Percentiles rank a stretch among this genome's conserved stretches.
Conservation (phyloP, 768 basidiomycete genomes). For the Omphalotus guepiniiformis region DNA sequence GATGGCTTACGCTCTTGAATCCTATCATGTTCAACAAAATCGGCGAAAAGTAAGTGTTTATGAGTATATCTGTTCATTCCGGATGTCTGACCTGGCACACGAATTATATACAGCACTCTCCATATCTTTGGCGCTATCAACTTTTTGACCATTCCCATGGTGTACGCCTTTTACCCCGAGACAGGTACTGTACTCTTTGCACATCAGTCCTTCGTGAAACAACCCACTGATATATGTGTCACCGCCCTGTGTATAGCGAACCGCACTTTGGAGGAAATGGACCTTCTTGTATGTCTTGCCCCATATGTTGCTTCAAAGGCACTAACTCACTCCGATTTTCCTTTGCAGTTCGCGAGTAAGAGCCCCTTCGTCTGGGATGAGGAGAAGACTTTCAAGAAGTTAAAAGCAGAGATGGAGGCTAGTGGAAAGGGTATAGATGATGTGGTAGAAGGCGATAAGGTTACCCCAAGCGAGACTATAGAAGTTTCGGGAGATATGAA, state of each 20-base stretch:
- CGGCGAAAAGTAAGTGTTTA: slow-evolving; percentile 26
- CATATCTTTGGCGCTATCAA: slow-evolving; percentile 41
- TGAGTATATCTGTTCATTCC: too few species aligned
- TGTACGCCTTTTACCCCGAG: slow-evolving; percentile 44
- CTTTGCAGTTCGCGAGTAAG: slow-evolving; percentile 40
- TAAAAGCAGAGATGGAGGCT: slow-evolving; percentile 29
- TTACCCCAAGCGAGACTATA: too few species aligned
- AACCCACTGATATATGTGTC: not conserved
- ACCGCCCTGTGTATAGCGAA: slow-evolving; percentile 28
- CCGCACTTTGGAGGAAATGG: slow-evolving; percentile 42
- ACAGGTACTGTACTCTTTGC: slow-evolving; percentile 13
- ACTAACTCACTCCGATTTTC: too few species aligned
- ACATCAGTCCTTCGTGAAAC: not conserved
- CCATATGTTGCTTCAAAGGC: too few species aligned
- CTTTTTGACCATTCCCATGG: slow-evolving; percentile 38
- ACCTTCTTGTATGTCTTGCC: too few species aligned
- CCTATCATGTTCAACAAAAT: slow-evolving; percentile 41
- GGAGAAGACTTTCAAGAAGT: slow-evolving; percentile 32
- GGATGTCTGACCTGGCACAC: not conserved
- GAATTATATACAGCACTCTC: slow-evolving; percentile 28
- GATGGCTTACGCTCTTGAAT: slow-evolving; percentile 40
- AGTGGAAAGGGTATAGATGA: slow-evolving; percentile 18
- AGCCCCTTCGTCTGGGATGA: slow-evolving; percentile 44
- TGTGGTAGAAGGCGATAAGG: slow-evolving; percentile 6
- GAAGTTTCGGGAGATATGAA: too few species aligned